A percentile compares a stretch with the other conserved stretches of the same genome.
These are phyloP conservation scores for Cyphellophora attinorum DNA, from an alignment of 2,329 filamentous ascomycete genomes.

Conservation along the genomic window DNA sequence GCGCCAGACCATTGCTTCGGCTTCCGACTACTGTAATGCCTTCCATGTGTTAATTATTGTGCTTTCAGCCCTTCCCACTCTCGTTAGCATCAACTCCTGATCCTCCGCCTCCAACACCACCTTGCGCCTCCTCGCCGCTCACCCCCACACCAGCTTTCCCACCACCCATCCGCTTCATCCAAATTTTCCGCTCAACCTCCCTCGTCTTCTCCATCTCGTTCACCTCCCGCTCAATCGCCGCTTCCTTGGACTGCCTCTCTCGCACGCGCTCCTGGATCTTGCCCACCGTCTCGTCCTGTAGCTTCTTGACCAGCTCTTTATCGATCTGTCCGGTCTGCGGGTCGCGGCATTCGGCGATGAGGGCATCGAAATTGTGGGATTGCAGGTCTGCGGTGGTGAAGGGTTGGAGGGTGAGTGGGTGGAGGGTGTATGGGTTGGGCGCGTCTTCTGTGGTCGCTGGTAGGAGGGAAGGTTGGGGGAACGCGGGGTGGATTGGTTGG, in stretches of 20 bases:
- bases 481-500: slow-evolving; percentile 13
- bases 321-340: slow-evolving; percentile 3
- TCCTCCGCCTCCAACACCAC: not conserved
- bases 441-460: slow-evolving; percentile 1
- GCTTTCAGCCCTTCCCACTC: too few species aligned
- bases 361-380: slow-evolving; percentile 12
- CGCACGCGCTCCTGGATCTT: slow-evolving; percentile 14
- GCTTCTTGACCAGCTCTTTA: slow-evolving; percentile 8
- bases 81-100: not conserved
- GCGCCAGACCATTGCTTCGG: too few species aligned
- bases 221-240: slow-evolving; percentile 17
- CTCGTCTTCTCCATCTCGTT: slow-evolving; percentile 19
- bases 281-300: slow-evolving; percentile 12
- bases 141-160: too few species aligned
- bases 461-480: slow-evolving; percentile 9
- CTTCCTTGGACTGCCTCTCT: slow-evolving; percentile 11
- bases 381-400: slow-evolving; percentile 14
- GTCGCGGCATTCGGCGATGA: slow-evolving; percentile 10
- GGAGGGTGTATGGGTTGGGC: slow-evolving; percentile 5
- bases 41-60: too few species aligned
- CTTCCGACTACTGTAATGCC: too few species aligned
- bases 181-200: slow-evolving; percentile 19
- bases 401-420: slow-evolving; percentile 15
- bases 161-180: slow-evolving; percentile 14
- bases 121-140: not conserved